These are phyloP conservation scores for Rasamsonia emersonii DNA, from an alignment of 2,329 filamentous ascomycete species.

Conservation along the genomic window DNA sequence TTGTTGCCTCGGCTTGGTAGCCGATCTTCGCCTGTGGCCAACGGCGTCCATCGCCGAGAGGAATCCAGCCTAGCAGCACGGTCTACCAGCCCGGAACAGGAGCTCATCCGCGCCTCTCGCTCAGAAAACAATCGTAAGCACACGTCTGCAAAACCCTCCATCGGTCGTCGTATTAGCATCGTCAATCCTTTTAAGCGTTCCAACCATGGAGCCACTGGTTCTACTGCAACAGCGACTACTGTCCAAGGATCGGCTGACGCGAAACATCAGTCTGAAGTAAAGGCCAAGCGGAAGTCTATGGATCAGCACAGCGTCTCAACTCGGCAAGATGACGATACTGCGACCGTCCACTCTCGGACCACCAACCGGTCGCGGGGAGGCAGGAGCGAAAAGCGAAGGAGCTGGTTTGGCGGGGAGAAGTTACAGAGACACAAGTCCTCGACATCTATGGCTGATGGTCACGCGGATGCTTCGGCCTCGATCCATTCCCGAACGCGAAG, in stretches of 20 bases:
- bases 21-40: slow-evolving; percentile 19
- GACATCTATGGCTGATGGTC: slow-evolving; percentile 1
- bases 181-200: slow-evolving; percentile 37
- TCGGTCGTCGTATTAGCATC: slow-evolving; percentile 33
- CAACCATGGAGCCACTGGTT: slow-evolving; percentile 27
- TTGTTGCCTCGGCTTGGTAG: slow-evolving; percentile 38
- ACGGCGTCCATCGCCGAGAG: slow-evolving; percentile 15
- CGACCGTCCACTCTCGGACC: slow-evolving; percentile 28
- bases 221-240: slow-evolving; percentile 19
- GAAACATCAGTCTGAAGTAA: slow-evolving; percentile 15
- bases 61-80: slow-evolving; percentile 16
- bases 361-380: slow-evolving; percentile 26
- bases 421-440: slow-evolving; percentile 18
- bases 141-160: slow-evolving; percentile 25
- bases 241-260: slow-evolving; percentile 17
- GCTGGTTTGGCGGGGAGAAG: slow-evolving; percentile 30
- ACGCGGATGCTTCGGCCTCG: slow-evolving; percentile 14
- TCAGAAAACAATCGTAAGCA: slow-evolving; percentile 22
- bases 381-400: slow-evolving; percentile 31
- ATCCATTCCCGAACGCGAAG: slow-evolving; percentile 12
- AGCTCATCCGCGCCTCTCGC: slow-evolving; percentile 24
- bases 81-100: slow-evolving; percentile 27
- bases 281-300: slow-evolving; percentile 13
- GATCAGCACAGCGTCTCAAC: slow-evolving; percentile 6
- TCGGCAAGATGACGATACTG: slow-evolving; percentile 24